Evolutionary conservation across 2,329 filamentous ascomycete species (phyloP).

Genomic region (Corniculantispora saksenae): DNA sequence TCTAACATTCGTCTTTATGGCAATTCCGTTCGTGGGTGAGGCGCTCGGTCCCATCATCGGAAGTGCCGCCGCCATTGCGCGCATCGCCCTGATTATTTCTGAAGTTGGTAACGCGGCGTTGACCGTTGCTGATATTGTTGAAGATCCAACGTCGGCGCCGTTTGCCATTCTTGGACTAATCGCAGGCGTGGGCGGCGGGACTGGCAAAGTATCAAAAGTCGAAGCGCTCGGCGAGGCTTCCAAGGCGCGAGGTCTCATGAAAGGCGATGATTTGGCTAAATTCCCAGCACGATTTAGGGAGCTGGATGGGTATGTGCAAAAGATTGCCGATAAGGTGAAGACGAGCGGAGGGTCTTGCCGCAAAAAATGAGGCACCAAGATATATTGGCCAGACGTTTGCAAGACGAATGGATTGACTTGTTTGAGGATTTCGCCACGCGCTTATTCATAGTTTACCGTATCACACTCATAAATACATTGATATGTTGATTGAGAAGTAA

Average conservation of each 20-base stretch:
- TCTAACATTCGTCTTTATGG: slow-evolving; percentile 47
- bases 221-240: neutral
- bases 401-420: too few relatives aligned
- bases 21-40: slow-evolving; percentile 40
- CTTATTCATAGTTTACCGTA: too few relatives aligned
- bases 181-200: slow-evolving; percentile 9
- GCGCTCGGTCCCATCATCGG: neutral
- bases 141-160: slow-evolving; percentile 27
- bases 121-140: slow-evolving; percentile 27
- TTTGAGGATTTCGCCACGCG: too few relatives aligned
- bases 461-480: too few relatives aligned
- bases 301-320: neutral
- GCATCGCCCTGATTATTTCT: slow-evolving; percentile 22
- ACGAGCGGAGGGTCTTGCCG: too few relatives aligned
- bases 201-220: neutral
- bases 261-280: neutral
- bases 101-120: slow-evolving; percentile 27
- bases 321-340: too few relatives aligned
- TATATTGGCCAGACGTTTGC: too few relatives aligned
- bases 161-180: slow-evolving; percentile 30
- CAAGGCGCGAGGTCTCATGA: neutral
- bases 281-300: neutral
- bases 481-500: too few relatives aligned
- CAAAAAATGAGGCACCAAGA: too few relatives aligned
- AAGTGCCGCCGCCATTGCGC: neutral